Conservation (phyloP, 768 basidiomycete species). For the Boletales sp. region DNA sequence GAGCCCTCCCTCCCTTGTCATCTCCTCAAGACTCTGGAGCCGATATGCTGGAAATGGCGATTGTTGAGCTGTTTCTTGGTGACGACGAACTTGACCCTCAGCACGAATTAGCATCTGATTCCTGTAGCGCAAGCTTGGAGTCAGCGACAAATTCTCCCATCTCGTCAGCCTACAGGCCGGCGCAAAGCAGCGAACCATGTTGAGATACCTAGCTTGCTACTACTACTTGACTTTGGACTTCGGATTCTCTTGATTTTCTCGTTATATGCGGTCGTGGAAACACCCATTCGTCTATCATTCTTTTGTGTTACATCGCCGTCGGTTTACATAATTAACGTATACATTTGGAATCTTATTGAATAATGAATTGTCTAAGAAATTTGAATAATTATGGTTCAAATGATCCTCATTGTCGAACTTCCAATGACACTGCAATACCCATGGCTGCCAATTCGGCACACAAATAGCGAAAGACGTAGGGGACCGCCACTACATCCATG, state of each 20-base stretch:
- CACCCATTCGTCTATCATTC: slow-evolving; percentile 12
- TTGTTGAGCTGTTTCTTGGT: slow-evolving; percentile 47
- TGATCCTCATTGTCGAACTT: slow-evolving; percentile 47
- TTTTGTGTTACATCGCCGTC: slow-evolving; percentile 9
- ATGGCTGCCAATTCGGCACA: slow-evolving; percentile 97
- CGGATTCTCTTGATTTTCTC: slow-evolving; percentile 7
- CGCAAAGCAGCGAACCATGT: slow-evolving; percentile 5
- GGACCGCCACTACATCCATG: slow-evolving; percentile 93
- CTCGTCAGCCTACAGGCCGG: not conserved
- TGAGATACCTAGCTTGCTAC: slow-evolving; percentile 13
- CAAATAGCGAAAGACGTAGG: slow-evolving; percentile 91
- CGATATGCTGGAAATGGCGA: slow-evolving; percentile 39
- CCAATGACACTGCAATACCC: slow-evolving; percentile 90
- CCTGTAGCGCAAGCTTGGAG: not conserved
- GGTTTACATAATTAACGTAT: slow-evolving; percentile 3
- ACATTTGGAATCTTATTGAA: slow-evolving; percentile 4
- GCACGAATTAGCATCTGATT: not conserved
- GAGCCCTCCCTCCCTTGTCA: slow-evolving; percentile 32
- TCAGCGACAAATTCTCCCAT: not conserved
- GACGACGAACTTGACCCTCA: slow-evolving; percentile 11
- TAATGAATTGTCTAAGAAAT: not conserved
- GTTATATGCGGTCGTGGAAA: slow-evolving; percentile 12
- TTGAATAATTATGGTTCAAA: not conserved
- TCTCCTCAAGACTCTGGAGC: slow-evolving; percentile 31
- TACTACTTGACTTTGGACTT: not conserved